Conservation (phyloP, 148 eudicot genomes). For the Rhododendron simsii region DNA sequence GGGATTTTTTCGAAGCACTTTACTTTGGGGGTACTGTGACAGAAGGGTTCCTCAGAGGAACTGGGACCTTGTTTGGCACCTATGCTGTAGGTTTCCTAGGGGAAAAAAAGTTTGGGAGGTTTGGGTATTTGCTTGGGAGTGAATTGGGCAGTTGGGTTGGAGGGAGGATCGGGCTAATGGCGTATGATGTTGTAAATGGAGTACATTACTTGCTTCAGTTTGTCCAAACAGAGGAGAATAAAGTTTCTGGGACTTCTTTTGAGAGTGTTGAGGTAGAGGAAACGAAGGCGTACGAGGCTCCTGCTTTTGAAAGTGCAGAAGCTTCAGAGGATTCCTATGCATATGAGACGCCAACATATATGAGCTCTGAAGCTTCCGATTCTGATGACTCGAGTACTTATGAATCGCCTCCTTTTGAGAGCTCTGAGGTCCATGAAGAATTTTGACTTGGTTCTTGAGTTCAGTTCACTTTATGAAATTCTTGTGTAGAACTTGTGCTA, state of each 20-base stretch:
- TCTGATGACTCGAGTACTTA: not conserved
- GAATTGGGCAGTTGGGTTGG: slow-evolving; percentile 90
- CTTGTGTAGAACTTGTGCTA: not conserved
- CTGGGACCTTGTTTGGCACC: slow-evolving; percentile 73
- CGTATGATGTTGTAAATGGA: slow-evolving; percentile 68
- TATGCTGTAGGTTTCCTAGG: slow-evolving; percentile 58
- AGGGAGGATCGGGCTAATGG: slow-evolving; percentile 80
- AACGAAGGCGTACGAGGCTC: slow-evolving; percentile 8
- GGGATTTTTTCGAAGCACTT: slow-evolving; percentile 89
- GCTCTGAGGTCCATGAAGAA: slow-evolving; percentile 26
- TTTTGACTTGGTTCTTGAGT: slow-evolving; percentile 9
- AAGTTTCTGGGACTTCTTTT: slow-evolving; percentile 17
- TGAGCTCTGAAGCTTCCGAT: slow-evolving; percentile 5
- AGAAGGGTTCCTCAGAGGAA: slow-evolving; percentile 69
- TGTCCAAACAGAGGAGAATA: slow-evolving; percentile 22
- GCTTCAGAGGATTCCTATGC: slow-evolving; percentile 3
- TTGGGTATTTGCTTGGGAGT: slow-evolving; percentile 83
- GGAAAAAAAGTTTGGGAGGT: slow-evolving; percentile 68
- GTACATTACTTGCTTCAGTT: slow-evolving; percentile 44
- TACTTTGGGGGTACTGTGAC: slow-evolving; percentile 67
- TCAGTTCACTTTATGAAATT: not conserved
- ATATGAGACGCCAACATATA: slow-evolving; percentile 13
- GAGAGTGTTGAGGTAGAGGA: slow-evolving; percentile 15
- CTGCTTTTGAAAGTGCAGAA: slow-evolving; percentile 13
- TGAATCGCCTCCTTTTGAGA: slow-evolving; percentile 21